A percentile compares a stretch with the other conserved stretches of the same genome.
phyloP scores from a whole-genome alignment of 495 filamentous ascomycete species.

The Aspergillus homomorphus region DNA sequence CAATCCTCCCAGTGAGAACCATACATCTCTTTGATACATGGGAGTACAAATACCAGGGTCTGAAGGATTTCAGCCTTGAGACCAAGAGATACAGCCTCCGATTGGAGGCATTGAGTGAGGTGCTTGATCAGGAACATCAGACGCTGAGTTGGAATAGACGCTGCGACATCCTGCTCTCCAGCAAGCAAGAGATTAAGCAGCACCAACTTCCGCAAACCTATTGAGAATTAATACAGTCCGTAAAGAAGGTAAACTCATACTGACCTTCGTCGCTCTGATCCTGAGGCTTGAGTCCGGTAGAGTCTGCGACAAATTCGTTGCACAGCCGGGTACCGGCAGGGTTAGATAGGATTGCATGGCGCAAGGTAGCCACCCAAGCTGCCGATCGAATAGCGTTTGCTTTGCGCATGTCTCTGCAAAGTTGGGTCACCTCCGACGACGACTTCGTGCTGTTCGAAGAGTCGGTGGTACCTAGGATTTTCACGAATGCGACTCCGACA shows the following conservation, averaged over 20 bases:
- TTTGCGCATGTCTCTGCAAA: constrained; percentile 37
- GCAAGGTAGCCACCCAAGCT: constrained; percentile 37
- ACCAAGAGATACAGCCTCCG: constrained; percentile 38
- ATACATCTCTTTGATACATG: constrained; percentile 71
- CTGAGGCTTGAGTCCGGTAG: constrained; percentile 50
- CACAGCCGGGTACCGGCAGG: constrained; percentile 44
- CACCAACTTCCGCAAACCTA: constrained; percentile 52
- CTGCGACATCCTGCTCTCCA: constrained; percentile 46
- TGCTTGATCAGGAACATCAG: constrained; percentile 80
- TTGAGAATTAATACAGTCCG: constrained; percentile 19
- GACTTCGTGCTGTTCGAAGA: constrained; percentile 25
- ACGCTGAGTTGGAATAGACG: constrained; percentile 69
- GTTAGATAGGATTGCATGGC: constrained; percentile 34
- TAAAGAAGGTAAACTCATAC: constrained; percentile 7
- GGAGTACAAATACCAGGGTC: constrained; percentile 61
- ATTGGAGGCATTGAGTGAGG: constrained; percentile 65
- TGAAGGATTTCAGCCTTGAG: constrained; percentile 56
- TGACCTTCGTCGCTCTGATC: constrained; percentile 40
- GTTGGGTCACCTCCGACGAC: constrained; percentile 30
- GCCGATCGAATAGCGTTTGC: constrained; percentile 41
- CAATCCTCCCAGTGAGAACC: constrained; percentile 78
- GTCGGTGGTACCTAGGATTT: constrained; percentile 33
- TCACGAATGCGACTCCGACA: constrained; percentile 42
- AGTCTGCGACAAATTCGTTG: constrained; percentile 59
- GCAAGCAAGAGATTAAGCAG: constrained; percentile 58